Evolutionary conservation across 352 stramenopile genomes (phyloP).

Genomic region (Pythium vanterpoolii): DNA sequence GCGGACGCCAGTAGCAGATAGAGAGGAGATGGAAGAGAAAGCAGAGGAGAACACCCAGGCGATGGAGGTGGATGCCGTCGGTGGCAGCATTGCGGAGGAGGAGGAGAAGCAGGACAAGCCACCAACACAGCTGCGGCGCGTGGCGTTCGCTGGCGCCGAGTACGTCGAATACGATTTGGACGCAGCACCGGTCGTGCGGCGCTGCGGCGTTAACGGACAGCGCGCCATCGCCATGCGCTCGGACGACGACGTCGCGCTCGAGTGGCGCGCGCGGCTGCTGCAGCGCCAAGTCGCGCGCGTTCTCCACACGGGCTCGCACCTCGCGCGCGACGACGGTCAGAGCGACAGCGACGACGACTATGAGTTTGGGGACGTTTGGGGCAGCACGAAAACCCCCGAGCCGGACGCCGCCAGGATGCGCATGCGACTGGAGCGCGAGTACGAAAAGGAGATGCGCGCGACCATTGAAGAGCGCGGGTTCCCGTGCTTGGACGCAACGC

Average conservation of each 20-base stretch:
- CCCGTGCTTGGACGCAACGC: conserved; percentile 24
- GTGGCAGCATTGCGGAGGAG: background rate
- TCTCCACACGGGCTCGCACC: background rate
- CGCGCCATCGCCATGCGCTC: background rate
- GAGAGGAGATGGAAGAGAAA: background rate
- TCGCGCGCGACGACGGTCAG: background rate
- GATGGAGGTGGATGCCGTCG: background rate
- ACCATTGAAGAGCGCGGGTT: conserved; percentile 35
- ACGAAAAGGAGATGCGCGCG: conserved; percentile 35
- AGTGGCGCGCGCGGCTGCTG: conserved; percentile 35
- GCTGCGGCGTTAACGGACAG: conserved; percentile 19
- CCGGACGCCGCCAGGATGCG: conserved; percentile 8
- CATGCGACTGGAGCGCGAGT: conserved; percentile 22
- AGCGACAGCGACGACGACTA: background rate
- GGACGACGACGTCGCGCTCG: conserved; percentile 27
- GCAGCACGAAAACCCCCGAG: background rate
- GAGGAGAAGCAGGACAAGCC: background rate
- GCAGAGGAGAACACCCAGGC: background rate
- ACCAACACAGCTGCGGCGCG: conserved; percentile 25
- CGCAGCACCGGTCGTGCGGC: conserved; percentile 38
- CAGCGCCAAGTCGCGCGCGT: background rate
- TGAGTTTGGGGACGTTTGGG: background rate
- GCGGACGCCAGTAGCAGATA: background rate
- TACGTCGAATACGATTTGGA: conserved; percentile 62
- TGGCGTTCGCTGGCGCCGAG: conserved; percentile 48